These are phyloP conservation scores for Hypoxylon rickii DNA, from an alignment of 495 filamentous ascomycete genomes.

Conservation along the genomic window DNA sequence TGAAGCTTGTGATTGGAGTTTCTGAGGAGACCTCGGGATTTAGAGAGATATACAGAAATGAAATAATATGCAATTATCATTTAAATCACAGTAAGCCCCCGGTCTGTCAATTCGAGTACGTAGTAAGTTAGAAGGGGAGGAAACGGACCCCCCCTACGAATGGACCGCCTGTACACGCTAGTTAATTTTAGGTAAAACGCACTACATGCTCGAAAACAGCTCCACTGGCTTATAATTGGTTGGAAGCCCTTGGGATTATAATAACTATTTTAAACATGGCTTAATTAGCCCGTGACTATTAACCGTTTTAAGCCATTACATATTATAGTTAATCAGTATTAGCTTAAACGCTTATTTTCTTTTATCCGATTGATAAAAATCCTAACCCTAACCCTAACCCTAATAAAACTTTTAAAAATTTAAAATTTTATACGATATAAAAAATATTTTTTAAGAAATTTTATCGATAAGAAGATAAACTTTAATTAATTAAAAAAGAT, in stretches of 20 bases:
- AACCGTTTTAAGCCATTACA: not conserved
- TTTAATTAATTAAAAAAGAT: not conserved
- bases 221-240: too few species aligned
- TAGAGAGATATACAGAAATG: not conserved
- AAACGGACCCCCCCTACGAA: too few species aligned
- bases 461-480: not conserved
- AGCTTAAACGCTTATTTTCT: not conserved
- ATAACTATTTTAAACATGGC: not conserved
- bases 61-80: conserved; percentile 7
- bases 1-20: conserved; percentile 18
- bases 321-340: not conserved
- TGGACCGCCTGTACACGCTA: too few species aligned
- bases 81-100: conserved; percentile 19
- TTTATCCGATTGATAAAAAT: too few species aligned
- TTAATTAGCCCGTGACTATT: not conserved
- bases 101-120: too few species aligned
- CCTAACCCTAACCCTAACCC: too few species aligned
- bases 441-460: not conserved
- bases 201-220: too few species aligned
- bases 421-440: not conserved
- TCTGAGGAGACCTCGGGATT: not conserved
- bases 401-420: not conserved
- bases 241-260: too few species aligned
- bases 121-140: too few species aligned
- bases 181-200: too few species aligned